phyloP scores from a whole-genome alignment of 371 early-diverging fungal genomes.

The Haplosporangium sp. region DNA sequence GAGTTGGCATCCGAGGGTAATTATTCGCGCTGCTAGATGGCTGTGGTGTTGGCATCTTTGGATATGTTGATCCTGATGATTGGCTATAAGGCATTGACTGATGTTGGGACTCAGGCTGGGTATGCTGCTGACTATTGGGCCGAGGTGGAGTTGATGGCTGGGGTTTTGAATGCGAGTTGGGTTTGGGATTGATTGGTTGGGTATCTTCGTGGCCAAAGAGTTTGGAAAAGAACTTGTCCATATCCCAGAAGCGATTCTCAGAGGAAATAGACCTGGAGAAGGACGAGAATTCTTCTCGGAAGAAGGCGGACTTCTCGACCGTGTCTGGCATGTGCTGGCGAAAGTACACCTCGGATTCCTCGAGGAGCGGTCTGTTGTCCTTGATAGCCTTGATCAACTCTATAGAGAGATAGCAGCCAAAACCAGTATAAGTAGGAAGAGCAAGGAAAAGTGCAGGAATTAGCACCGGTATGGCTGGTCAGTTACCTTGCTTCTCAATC shows the following conservation, averaged over 20 bases:
- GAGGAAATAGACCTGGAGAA: not conserved
- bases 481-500: conserved; percentile 38
- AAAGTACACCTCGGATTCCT: conserved; percentile 36
- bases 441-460: not conserved
- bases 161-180: not conserved
- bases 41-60: conserved; percentile 15
- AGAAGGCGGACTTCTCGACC: conserved; percentile 12
- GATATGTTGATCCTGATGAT: not conserved
- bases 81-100: not conserved
- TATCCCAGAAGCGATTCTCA: conserved; percentile 15
- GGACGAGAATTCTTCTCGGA: conserved; percentile 22
- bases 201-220: conserved; percentile 14
- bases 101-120: conserved; percentile 5
- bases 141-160: not conserved
- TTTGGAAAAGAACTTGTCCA: conserved; percentile 48
- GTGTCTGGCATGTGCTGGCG: conserved; percentile 37
- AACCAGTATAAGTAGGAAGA: not conserved
- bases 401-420: not conserved
- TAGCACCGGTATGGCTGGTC: not conserved
- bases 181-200: conserved; percentile 1
- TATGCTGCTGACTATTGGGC: conserved; percentile 1
- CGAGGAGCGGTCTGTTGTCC: conserved; percentile 24
- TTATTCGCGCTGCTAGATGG: not conserved
- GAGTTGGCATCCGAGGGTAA: conserved; percentile 2
- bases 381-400: conserved; percentile 45